Evolutionary conservation across 2,329 filamentous ascomycete species (phyloP), one percentile per base, ranked within the genome.

Genomic region (Aspergillus eucalypticola): DNA sequence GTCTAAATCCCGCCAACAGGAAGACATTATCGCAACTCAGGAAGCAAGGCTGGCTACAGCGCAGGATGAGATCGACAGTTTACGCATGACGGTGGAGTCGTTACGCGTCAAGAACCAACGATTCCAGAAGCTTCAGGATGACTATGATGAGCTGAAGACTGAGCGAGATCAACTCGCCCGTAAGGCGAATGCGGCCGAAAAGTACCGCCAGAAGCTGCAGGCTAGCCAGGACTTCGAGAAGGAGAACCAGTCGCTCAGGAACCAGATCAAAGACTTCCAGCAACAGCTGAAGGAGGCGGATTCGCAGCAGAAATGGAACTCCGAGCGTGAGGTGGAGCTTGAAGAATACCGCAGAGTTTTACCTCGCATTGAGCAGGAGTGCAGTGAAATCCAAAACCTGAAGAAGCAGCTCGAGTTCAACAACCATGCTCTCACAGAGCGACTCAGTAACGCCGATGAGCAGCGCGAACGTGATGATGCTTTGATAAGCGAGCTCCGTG

Each of bases 21-120:
- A 91, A 72, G 83, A 88, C 60, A 80, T 91, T 53, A 92, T 93
- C 69, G 86, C 87, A 41, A 84, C 81, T 23, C 85, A 91, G 66
- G 90, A 93, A 72, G 82, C 83, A 19, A 84, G 90, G 66, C 76
- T 88, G 10, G 84, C 89, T 59, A 79, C 83, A 32, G 67, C 76
- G 29, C 76, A 81, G 60, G 73, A 78, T 58, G 77, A 80, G 60
- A 74, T 79, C 6, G 77, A 79, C 62, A 75, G 75, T 27, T 66
- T 81, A 27, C 73, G 75, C 19, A 81, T 79, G 74, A 75, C 73
- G 0, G 71, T 79, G 23, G 78, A 80, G 60, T 76, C 77, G 5
- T 67, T 80, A 59, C 76, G 76, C 48, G 74, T 78, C 58, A 79
- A 81, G 64, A 77, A 76, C 17, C 76, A 80, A 60, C 75, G 77